Base-by-base conservation (phyloP, 78 protist genomes). In the Polysphondylium violaceum region DNA sequence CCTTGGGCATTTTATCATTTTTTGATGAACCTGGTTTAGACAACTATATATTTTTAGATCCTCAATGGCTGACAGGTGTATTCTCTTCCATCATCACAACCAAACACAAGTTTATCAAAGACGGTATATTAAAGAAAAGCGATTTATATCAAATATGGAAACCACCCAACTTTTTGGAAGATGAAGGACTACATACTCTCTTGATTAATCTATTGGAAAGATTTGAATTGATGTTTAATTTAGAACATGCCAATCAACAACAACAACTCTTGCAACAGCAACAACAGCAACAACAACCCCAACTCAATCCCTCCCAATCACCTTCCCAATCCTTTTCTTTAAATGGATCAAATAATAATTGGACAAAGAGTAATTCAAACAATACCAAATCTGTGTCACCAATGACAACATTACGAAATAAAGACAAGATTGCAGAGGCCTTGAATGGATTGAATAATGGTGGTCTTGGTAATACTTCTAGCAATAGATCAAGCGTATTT, bases 1-100 rank as follows among this genome's bases (percentile, higher is more conserved):
- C 63, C 35, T 25, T 83, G 8, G 91, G 91, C 41, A 21, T 25
- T 31, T 19, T 83, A 4, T 58, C 91, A 25, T 83, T 40, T 61
- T 83, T 83, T 69, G 91, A 83, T 53, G 91, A 83, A 33, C 55
- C 41, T n/a, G 3, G 2, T 6, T 50, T 67, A 2, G 91, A 83
- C 12, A 38, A 59, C 31, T 83, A 83, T 83, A 79, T 83, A 53
- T 83, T 83, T 44, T 44, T 83, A 60, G 91, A 83, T 71, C 91
- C 94, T 12, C 89, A 81, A 69, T 92, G 87, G 91, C 27, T 92
- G 6, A 74, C 87, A 14, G 71, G 87, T 65, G 73, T 92, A n/a
- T 78, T 92, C 55, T 23, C 90, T 19, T 75, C 95, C 11, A 73
- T 92, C 21, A 72, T 79, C 33, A 78, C 95, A 36, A 76, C 88